These are phyloP conservation scores for Castanea crenata DNA, from an alignment of 306 rosid genomes.

Conservation along the genomic window DNA sequence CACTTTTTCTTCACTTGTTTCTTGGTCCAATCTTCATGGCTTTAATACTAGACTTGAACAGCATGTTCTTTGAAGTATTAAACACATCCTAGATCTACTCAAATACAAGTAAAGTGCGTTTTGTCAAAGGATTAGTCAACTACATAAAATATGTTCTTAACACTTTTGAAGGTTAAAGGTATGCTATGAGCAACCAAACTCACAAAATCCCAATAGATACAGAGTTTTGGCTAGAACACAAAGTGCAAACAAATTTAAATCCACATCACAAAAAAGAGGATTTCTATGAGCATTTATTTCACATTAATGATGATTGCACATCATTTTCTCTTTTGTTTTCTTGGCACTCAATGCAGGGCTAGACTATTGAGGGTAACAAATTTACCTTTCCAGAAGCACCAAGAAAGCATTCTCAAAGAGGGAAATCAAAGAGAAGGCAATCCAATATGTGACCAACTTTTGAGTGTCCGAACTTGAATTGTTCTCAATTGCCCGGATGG, in stretches of 20 bases:
- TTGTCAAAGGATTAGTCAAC: too few relatives aligned
- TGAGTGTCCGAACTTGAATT: constrained; percentile 35
- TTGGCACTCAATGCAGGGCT: not conserved
- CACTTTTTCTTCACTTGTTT: too few relatives aligned
- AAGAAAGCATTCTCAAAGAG: constrained; percentile 45
- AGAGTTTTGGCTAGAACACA: not conserved
- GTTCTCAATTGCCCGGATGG: constrained; percentile 52
- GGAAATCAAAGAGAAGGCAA: constrained; percentile 44
- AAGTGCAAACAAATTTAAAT: not conserved
- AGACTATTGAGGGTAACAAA: constrained; percentile 5
- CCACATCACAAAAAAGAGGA: not conserved
- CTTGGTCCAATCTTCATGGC: too few relatives aligned
- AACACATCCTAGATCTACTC: too few relatives aligned
- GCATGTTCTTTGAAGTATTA: too few relatives aligned
- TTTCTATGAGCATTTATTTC: too few relatives aligned
- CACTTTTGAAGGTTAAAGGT: not conserved
- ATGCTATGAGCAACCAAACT: not conserved
- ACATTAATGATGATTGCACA: not conserved
- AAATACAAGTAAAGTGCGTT: too few relatives aligned
- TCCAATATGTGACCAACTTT: constrained; percentile 60
- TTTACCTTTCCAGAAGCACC: constrained; percentile 41
- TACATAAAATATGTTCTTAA: too few relatives aligned
- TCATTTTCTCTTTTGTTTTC: not conserved
- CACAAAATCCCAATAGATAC: not conserved
- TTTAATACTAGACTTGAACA: too few relatives aligned